Percentiles rank a stretch among this genome's conserved stretches.
phyloP scores from a whole-genome alignment of 2,329 filamentous ascomycete species.

The Tolypocladium tropicale region DNA sequence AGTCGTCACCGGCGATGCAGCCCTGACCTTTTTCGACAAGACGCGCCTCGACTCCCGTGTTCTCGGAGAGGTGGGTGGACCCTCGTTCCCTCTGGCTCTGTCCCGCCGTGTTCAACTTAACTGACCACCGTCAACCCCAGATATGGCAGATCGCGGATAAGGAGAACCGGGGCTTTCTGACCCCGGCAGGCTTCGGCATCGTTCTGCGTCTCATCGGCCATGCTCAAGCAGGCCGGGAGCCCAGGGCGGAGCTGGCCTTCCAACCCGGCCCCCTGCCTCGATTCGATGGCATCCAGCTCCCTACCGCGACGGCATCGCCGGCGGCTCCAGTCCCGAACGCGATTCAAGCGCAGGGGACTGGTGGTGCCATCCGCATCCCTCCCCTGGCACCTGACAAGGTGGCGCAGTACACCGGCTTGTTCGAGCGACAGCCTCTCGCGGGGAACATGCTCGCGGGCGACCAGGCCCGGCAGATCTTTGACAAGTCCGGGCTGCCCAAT shows the following conservation, averaged over 20 bases:
- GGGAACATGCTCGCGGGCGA: conserved; percentile 69
- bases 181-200: conserved; percentile 84
- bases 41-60: conserved; percentile 78
- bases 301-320: conserved; percentile 21
- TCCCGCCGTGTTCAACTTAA: conserved; percentile 3
- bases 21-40: conserved; percentile 96
- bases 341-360: conserved; percentile 47
- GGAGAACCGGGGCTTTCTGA: conserved; percentile 90
- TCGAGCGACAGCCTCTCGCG: conserved; percentile 76
- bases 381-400: conserved; percentile 83
- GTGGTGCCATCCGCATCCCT: conserved; percentile 73
- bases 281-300: conserved; percentile 63
- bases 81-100: not conserved
- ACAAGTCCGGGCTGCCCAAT: conserved; percentile 82
- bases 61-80: conserved; percentile 67
- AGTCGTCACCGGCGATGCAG: conserved; percentile 90
- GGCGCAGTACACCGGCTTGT: conserved; percentile 77
- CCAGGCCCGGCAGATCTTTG: conserved; percentile 87
- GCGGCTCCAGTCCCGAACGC: conserved; percentile 34
- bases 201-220: conserved; percentile 92
- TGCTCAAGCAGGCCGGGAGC: conserved; percentile 78
- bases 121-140: conserved; percentile 31
- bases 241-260: conserved; percentile 70
- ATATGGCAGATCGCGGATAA: conserved; percentile 99
- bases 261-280: conserved; percentile 82